Conservation (phyloP, 768 basidiomycete species). For the Macrolepiota fuliginosa region DNA sequence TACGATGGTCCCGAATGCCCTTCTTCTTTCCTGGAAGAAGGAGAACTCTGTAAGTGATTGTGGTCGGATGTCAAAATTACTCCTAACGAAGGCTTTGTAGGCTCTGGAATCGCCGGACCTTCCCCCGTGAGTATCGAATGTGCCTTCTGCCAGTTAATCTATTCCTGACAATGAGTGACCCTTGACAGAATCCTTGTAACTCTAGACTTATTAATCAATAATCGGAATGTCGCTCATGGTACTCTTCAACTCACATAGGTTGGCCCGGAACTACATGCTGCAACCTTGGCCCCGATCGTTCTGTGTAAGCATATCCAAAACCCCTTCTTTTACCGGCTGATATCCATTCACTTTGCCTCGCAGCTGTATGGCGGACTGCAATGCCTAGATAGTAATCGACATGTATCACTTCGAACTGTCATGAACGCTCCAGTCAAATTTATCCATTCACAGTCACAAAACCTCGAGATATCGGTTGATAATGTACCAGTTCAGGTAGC, state of each 20-base stretch:
- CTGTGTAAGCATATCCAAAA: constrained; percentile 14
- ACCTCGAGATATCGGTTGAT: too few species aligned
- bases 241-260: constrained; percentile 11
- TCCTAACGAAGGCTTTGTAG: not conserved
- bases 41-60: constrained; percentile 16
- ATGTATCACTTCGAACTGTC: too few species aligned
- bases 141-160: not conserved
- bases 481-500: not conserved
- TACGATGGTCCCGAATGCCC: constrained; percentile 16
- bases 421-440: too few species aligned
- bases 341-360: not conserved
- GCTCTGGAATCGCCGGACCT: constrained; percentile 17
- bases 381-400: not conserved
- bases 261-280: constrained; percentile 23
- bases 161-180: not conserved
- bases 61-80: not conserved
- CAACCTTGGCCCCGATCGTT: constrained; percentile 19
- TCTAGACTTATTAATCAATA: not conserved
- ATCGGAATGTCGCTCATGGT: not conserved
- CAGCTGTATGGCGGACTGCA: constrained; percentile 6
- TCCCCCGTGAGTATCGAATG: constrained; percentile 9
- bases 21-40: constrained; percentile 14
- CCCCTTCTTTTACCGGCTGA: not conserved
- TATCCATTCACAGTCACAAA: too few species aligned
- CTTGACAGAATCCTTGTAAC: constrained; percentile 9